These are phyloP conservation scores for Stropharia rugosoannulata DNA, from an alignment of 768 basidiomycete genomes.

Conservation along the genomic window DNA sequence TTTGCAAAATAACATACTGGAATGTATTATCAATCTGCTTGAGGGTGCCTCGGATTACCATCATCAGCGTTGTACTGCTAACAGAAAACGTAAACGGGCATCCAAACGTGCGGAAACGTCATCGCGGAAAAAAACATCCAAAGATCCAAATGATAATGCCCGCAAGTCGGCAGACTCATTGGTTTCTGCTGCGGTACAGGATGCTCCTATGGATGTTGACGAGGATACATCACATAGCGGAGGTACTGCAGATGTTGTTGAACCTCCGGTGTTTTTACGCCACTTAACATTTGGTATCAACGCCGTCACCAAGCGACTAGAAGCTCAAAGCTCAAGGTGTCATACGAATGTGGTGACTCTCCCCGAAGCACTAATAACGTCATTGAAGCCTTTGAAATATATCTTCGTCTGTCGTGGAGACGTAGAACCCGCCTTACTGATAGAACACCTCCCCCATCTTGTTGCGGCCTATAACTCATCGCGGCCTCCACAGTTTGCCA, in stretches of 20 bases:
- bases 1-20: constrained; percentile 60
- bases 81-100: constrained; percentile 39
- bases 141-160: constrained; percentile 8
- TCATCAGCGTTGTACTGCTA: constrained; percentile 25
- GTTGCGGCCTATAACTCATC: constrained; percentile 74
- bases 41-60: constrained; percentile 50
- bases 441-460: constrained; percentile 75
- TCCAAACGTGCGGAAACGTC: constrained; percentile 9
- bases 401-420: constrained; percentile 77
- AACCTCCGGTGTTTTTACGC: constrained; percentile 38
- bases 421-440: constrained; percentile 66
- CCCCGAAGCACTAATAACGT: constrained; percentile 7
- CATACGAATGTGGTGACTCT: constrained; percentile 19
- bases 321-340: constrained; percentile 46
- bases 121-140: constrained; percentile 18
- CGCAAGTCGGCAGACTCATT: no score
- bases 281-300: constrained; percentile 75
- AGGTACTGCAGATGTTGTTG: constrained; percentile 1
- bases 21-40: constrained; percentile 47
- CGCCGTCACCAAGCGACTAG: constrained; percentile 72
- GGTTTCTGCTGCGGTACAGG: not conserved
- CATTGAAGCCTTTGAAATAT: constrained; percentile 29
- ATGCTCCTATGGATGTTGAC: not conserved
- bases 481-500: constrained; percentile 34
- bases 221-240: not conserved